These are phyloP conservation scores for Termitomyces sp. DNA, from an alignment of 768 basidiomycete genomes.

Conservation along the genomic window DNA sequence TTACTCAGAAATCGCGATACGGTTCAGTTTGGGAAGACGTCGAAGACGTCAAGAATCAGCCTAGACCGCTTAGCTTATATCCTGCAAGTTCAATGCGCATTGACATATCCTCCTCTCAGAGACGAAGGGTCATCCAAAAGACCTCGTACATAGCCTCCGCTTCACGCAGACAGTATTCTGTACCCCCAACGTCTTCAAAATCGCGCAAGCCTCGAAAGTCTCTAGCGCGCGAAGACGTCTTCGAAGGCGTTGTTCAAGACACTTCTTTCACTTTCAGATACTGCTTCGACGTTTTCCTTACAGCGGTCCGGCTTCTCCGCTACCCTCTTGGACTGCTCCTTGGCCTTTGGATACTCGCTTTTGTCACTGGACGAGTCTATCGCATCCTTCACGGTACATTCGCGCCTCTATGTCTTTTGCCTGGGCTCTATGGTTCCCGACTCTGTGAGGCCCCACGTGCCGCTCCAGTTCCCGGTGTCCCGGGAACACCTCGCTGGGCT, in stretches of 20 bases:
- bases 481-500: conserved; percentile 35
- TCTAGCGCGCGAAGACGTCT: conserved; percentile 21
- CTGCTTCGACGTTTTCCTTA: conserved; percentile 40
- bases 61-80: conserved; percentile 6
- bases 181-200: conserved; percentile 8
- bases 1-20: conserved; percentile 4
- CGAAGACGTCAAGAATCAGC: conserved; percentile 14
- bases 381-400: conserved; percentile 39
- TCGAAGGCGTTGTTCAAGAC: conserved; percentile 25
- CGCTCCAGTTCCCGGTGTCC: background rate
- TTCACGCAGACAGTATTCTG: conserved; percentile 13
- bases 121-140: conserved; percentile 21
- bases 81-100: conserved; percentile 11
- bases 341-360: conserved; percentile 45
- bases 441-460: conserved; percentile 33
- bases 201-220: conserved; percentile 8
- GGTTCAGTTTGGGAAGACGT: conserved; percentile 30
- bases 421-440: conserved; percentile 44
- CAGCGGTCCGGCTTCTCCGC: conserved; percentile 45
- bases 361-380: conserved; percentile 36
- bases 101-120: conserved; percentile 21
- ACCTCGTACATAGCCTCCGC: conserved; percentile 17
- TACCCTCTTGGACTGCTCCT: conserved; percentile 51
- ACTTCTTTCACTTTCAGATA: conserved; percentile 31
- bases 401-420: conserved; percentile 57